A percentile compares a stretch with the other conserved stretches of the same genome.
phyloP scores from a whole-genome alignment of 2,329 filamentous ascomycete species.

The Fusarium odoratissimum region DNA sequence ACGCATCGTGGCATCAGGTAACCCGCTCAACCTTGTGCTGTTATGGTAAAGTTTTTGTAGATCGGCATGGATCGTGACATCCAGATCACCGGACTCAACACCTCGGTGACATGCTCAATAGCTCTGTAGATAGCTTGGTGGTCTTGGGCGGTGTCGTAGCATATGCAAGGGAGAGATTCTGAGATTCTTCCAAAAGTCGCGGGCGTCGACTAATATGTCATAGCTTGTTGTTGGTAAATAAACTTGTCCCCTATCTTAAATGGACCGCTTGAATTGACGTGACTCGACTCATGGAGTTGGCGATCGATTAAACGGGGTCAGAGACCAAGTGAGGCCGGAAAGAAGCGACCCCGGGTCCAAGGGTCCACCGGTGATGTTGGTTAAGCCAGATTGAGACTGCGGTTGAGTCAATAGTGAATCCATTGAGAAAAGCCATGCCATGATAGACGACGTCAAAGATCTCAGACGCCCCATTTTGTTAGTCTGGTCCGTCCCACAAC shows the following conservation, averaged over 20 bases:
- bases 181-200: conserved; percentile 13
- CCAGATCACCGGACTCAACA: conserved; percentile 11
- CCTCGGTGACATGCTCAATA: conserved; percentile 17
- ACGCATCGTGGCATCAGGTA: conserved; percentile 9
- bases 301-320: conserved; percentile 28
- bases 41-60: conserved; percentile 1
- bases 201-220: conserved; percentile 21
- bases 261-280: conserved; percentile 10
- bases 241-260: conserved; percentile 31
- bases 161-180: conserved; percentile 34
- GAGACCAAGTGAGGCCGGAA: conserved; percentile 34
- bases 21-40: conserved; percentile 8
- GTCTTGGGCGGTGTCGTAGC: conserved; percentile 17
- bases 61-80: conserved; percentile 28
- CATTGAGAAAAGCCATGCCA: conserved; percentile 10
- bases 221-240: conserved; percentile 20
- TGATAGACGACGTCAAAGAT: conserved; percentile 35
- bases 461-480: conserved; percentile 25
- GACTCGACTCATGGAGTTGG: conserved; percentile 11
- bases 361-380: conserved; percentile 14
- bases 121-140: conserved; percentile 7
- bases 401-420: conserved; percentile 24
- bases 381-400: conserved; percentile 34
- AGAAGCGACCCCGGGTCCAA: conserved; percentile 36
- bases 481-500: conserved; percentile 25